Percentiles rank a stretch among this genome's conserved stretches.
phyloP scores from a whole-genome alignment of 768 basidiomycete species.

The Podaxis sp. region DNA sequence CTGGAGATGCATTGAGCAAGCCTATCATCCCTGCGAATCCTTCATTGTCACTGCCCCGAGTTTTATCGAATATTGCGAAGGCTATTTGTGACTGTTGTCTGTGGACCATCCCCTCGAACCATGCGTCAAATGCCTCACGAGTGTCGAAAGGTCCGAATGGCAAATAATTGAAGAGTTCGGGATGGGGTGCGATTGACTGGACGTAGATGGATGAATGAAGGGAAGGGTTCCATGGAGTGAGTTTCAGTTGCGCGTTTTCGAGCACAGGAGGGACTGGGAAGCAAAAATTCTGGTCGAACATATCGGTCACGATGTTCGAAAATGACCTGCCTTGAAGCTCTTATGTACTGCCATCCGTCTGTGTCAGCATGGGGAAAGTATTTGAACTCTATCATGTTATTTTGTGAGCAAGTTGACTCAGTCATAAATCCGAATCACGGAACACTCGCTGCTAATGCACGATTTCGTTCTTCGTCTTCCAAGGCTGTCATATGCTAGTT shows the following conservation, averaged over 20 bases:
- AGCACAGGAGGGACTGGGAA: conserved; percentile 43
- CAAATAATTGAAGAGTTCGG: conserved; percentile 44
- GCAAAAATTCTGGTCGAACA: conserved; percentile 44
- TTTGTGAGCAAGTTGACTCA: no score
- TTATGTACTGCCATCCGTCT: background rate
- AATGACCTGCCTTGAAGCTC: background rate
- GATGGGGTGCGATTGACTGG: conserved; percentile 35
- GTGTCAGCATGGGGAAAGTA: no score
- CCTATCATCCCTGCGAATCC: conserved; percentile 55
- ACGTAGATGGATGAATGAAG: conserved; percentile 44
- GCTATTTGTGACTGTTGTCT: conserved; percentile 33
- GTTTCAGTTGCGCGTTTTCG: conserved; percentile 43
- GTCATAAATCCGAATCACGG: no score
- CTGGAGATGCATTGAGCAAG: conserved; percentile 40
- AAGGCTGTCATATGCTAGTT: no score
- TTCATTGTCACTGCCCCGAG: conserved; percentile 18
- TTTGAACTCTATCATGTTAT: no score
- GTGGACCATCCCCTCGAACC: conserved; percentile 34
- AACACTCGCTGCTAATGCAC: no score
- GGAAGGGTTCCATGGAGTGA: conserved; percentile 37
- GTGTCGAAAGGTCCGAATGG: conserved; percentile 49
- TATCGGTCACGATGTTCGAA: background rate
- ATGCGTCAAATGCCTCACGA: conserved; percentile 32
- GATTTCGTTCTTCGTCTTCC: no score
- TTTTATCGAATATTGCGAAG: conserved; percentile 57